phyloP scores from a whole-genome alignment of 208 protist species.

The Trichomonas vaginalis region DNA sequence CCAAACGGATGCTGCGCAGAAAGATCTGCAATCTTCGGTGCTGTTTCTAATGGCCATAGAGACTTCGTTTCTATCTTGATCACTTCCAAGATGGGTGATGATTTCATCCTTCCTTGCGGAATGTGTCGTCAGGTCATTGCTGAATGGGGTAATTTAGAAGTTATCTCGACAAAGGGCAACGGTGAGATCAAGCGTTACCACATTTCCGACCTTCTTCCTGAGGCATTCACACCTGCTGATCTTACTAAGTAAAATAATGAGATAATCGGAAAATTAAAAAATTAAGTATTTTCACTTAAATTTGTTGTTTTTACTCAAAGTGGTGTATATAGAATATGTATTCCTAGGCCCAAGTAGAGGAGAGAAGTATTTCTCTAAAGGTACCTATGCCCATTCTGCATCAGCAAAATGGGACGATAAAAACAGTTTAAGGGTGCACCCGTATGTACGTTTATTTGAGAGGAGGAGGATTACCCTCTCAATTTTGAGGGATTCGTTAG shows the following conservation, averaged over 20 bases:
- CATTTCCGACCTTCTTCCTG: not conserved
- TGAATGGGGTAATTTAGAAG: not conserved
- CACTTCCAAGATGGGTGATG: not conserved
- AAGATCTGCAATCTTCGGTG: not conserved
- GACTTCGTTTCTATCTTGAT: not conserved
- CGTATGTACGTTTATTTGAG: too few relatives aligned
- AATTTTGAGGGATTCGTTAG: too few relatives aligned
- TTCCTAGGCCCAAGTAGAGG: too few relatives aligned
- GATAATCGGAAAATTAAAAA: not conserved
- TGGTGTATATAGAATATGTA: too few relatives aligned
- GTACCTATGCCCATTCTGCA: too few relatives aligned
- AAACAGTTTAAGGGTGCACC: too few relatives aligned
- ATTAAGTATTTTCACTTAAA: too few relatives aligned
- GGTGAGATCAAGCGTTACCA: not conserved
- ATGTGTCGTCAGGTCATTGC: not conserved
- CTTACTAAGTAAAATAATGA: not conserved
- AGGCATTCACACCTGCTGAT: not conserved
- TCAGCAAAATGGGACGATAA: too few relatives aligned
- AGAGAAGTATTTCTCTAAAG: too few relatives aligned
- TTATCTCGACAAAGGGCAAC: not conserved
- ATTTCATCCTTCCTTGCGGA: not conserved
- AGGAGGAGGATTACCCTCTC: too few relatives aligned
- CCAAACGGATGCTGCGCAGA: not conserved
- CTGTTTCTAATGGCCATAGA: not conserved
- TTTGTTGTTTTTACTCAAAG: too few relatives aligned